Evolutionary conservation across 768 basidiomycete species (phyloP).

Genomic region (Rhizopogon vulgaris): DNA sequence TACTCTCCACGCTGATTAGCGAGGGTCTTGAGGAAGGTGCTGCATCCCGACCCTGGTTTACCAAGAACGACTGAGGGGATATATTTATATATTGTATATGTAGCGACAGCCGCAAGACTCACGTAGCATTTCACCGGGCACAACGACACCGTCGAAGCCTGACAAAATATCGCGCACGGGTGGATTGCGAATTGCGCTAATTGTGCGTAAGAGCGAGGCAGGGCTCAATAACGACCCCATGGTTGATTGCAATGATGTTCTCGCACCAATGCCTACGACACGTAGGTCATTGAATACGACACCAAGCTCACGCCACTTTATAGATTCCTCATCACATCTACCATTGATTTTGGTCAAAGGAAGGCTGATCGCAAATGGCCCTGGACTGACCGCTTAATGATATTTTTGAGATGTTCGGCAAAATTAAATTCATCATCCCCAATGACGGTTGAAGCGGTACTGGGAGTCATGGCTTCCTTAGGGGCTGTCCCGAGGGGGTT

Average conservation of each 20-base stretch:
- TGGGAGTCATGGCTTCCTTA: neutral
- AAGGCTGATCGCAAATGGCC: neutral
- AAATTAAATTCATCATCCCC: slow-evolving; percentile 3
- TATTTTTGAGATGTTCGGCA: slow-evolving; percentile 10
- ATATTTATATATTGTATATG: neutral
- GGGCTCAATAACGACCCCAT: slow-evolving; percentile 50
- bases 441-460: neutral
- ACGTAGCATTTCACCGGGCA: slow-evolving; percentile 75
- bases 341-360: neutral
- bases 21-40: slow-evolving; percentile 46
- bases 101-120: slow-evolving; percentile 26
- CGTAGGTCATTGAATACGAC: slow-evolving; percentile 45
- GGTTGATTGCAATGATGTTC: slow-evolving; percentile 41
- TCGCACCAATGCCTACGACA: slow-evolving; percentile 43
- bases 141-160: slow-evolving; percentile 58
- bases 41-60: slow-evolving; percentile 63
- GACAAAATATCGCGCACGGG: slow-evolving; percentile 56
- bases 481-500: neutral
- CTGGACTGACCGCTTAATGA: slow-evolving; percentile 10
- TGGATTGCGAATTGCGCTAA: slow-evolving; percentile 49
- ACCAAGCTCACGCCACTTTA: slow-evolving; percentile 38
- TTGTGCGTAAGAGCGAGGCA: slow-evolving; percentile 27
- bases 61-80: slow-evolving; percentile 65
- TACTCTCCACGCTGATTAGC: slow-evolving; percentile 39
- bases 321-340: slow-evolving; percentile 28